Conservation (phyloP, 1,284 basidiomycete genomes). For the Dichomitus squalens region DNA sequence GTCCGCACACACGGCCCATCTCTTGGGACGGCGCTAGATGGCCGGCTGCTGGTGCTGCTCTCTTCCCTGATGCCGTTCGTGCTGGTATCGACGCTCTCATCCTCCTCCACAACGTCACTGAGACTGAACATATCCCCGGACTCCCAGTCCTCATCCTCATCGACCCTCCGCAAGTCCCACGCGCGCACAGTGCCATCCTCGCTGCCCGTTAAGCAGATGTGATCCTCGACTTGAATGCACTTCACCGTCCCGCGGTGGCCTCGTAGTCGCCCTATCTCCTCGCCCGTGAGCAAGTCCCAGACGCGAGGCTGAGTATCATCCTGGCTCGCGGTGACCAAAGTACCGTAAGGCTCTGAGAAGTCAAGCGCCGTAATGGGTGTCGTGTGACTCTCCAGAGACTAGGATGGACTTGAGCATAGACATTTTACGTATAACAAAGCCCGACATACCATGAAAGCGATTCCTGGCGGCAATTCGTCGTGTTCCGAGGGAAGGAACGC, state of each 20-base stretch:
- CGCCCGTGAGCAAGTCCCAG: constrained; percentile 87
- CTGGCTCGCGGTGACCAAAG: constrained; percentile 85
- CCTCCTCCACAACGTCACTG: constrained; percentile 66
- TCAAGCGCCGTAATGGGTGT: constrained; percentile 89
- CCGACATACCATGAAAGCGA: constrained; percentile 89
- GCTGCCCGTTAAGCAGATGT: constrained; percentile 89
- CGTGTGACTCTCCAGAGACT: constrained; percentile 84
- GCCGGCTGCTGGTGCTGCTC: constrained; percentile 23
- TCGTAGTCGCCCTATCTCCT: constrained; percentile 78
- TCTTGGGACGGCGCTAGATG: constrained; percentile 29
- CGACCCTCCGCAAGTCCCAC: constrained; percentile 87
- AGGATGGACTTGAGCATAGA: constrained; percentile 3
- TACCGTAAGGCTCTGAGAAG: constrained; percentile 96
- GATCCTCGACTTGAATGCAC: constrained; percentile 92
- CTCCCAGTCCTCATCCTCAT: constrained; percentile 72
- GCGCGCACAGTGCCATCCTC: constrained; percentile 83
- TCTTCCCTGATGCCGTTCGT: constrained; percentile 34
- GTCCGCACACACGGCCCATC: constrained; percentile 68
- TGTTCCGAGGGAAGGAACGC: constrained; percentile 98
- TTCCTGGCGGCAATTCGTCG: constrained; percentile 90
- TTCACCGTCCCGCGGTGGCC: constrained; percentile 86
- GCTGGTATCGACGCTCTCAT: constrained; percentile 43
- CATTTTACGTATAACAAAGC: not conserved
- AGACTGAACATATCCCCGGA: constrained; percentile 56
- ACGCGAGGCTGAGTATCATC: constrained; percentile 78